These are phyloP conservation scores for Stagonosporopsis chrysanthemi DNA, from an alignment of 2,329 filamentous ascomycete genomes.

Conservation along the genomic window DNA sequence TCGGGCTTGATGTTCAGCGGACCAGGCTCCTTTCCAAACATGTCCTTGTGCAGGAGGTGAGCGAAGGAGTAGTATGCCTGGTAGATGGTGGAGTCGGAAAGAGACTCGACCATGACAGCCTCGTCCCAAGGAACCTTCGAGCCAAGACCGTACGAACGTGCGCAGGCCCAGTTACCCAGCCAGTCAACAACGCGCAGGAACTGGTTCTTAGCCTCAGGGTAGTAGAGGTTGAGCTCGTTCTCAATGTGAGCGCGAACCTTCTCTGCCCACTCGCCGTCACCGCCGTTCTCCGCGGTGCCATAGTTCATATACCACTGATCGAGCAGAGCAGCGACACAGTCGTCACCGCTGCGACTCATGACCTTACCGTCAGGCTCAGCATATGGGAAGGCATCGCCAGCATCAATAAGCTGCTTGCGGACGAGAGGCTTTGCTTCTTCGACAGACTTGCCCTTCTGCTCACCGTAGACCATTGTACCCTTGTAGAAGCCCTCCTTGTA, in stretches of 20 bases:
- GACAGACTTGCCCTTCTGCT: conserved; percentile 87
- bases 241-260: conserved; percentile 59
- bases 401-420: conserved; percentile 76
- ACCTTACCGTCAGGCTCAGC: conserved; percentile 91
- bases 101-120: conserved; percentile 87
- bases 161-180: conserved; percentile 88
- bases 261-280: conserved; percentile 78
- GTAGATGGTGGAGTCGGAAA: conserved; percentile 93
- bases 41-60: conserved; percentile 77
- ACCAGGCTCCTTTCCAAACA: conserved; percentile 71
- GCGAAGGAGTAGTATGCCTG: conserved; percentile 73
- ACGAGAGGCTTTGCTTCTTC: conserved; percentile 88
- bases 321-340: conserved; percentile 90
- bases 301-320: conserved; percentile 99
- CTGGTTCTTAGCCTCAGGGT: conserved; percentile 61
- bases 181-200: conserved; percentile 89
- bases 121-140: conserved; percentile 95
- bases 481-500: conserved; percentile 99
- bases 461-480: conserved; percentile 85
- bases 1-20: conserved; percentile 68
- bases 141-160: conserved; percentile 88
- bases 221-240: conserved; percentile 79
- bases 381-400: conserved; percentile 84
- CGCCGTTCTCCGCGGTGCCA: conserved; percentile 69
- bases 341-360: conserved; percentile 86